A percentile compares a stretch with the other conserved stretches of the same genome.
Evolutionary conservation across 192 early-diverging fungal species (phyloP).

Genomic region (Phlyctochytrium arcticum): DNA sequence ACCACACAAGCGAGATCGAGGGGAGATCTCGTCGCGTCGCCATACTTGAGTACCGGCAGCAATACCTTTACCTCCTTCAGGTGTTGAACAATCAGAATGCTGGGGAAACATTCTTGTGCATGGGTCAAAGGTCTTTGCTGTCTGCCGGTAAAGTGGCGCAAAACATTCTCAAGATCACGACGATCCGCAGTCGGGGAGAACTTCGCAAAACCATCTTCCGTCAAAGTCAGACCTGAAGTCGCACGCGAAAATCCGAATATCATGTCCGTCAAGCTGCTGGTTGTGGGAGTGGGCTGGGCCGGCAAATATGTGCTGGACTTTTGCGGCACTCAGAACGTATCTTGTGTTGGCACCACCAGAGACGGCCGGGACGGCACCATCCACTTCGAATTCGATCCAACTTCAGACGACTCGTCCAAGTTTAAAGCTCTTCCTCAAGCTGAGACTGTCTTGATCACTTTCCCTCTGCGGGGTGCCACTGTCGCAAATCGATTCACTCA

Average conservation of each 20-base stretch:
- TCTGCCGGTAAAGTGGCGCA: no score
- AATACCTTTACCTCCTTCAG: no score
- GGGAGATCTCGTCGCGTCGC: no score
- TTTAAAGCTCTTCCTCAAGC: constrained; percentile 42
- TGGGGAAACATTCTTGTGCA: no score
- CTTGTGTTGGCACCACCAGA: constrained; percentile 32
- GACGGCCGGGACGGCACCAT: constrained; percentile 52
- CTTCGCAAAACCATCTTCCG: background rate
- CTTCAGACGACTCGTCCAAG: constrained; percentile 24
- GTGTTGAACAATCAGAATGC: no score
- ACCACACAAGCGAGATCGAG: no score
- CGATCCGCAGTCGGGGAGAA: background rate
- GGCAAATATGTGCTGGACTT: constrained; percentile 30
- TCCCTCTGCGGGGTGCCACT: constrained; percentile 42
- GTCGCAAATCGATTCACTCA: constrained; percentile 24
- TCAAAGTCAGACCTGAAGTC: background rate
- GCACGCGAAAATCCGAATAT: no score
- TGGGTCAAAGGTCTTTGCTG: no score
- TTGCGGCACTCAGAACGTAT: background rate
- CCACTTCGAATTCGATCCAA: constrained; percentile 40
- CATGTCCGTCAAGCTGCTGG: constrained; percentile 27
- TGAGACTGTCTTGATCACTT: constrained; percentile 52
- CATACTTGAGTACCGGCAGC: no score
- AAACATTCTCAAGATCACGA: no score
- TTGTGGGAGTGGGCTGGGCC: constrained; percentile 44